Evolutionary conservation across 495 filamentous ascomycete species (phyloP).

Genomic region (Lindgomyces ingoldianus): DNA sequence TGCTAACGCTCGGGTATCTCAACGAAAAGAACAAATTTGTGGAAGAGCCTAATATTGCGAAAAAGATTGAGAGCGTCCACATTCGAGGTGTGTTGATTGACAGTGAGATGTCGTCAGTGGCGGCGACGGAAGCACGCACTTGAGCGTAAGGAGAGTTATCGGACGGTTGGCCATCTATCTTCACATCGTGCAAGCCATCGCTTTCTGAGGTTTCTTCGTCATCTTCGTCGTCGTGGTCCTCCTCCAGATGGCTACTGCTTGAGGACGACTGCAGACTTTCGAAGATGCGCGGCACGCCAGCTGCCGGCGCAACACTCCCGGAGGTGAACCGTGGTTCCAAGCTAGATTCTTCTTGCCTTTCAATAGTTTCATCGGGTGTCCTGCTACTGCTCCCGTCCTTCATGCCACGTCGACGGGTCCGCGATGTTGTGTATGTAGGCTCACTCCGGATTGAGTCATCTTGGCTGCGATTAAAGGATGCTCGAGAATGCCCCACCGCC

Average conservation of each 20-base stretch:
- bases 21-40: constrained; percentile 84
- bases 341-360: constrained; percentile 26
- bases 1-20: constrained; percentile 82
- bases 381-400: constrained; percentile 14
- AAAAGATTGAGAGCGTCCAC: constrained; percentile 77
- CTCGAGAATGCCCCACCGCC: not conserved
- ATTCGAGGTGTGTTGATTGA: constrained; percentile 87
- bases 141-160: constrained; percentile 40
- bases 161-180: constrained; percentile 9
- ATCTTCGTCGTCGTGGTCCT: constrained; percentile 3
- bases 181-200: constrained; percentile 24
- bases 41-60: constrained; percentile 75
- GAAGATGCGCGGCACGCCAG: constrained; percentile 21
- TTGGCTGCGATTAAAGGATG: not conserved
- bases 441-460: constrained; percentile 18
- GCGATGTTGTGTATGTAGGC: constrained; percentile 8
- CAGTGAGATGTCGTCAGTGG: constrained; percentile 68
- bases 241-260: constrained; percentile 22
- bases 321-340: constrained; percentile 31
- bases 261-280: constrained; percentile 30
- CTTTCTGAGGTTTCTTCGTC: constrained; percentile 22
- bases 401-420: constrained; percentile 21
- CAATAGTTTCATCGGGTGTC: constrained; percentile 17
- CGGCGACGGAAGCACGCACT: constrained; percentile 75
- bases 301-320: constrained; percentile 2